Evolutionary conservation across 495 filamentous ascomycete genomes (phyloP).

Genomic region (Daldinia vernicosa): DNA sequence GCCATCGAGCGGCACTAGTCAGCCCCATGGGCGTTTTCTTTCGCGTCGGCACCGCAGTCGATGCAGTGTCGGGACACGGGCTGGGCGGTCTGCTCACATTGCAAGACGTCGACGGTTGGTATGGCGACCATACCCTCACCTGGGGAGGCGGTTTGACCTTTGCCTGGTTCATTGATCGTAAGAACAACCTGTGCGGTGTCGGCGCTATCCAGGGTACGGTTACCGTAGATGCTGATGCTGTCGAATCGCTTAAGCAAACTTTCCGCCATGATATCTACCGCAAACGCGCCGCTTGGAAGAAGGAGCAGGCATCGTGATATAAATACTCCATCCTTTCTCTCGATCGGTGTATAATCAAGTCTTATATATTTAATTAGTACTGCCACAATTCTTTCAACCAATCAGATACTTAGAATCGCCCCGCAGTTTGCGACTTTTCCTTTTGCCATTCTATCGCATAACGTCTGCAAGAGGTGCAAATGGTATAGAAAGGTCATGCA

Average conservation of each 20-base stretch:
- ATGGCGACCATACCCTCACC: neutral
- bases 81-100: neutral
- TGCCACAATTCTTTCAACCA: too few species aligned
- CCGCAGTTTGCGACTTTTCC: too few species aligned
- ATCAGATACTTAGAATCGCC: too few species aligned
- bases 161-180: neutral
- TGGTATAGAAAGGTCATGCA: too few species aligned
- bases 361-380: too few species aligned
- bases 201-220: neutral
- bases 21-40: neutral
- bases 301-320: neutral
- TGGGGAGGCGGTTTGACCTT: neutral
- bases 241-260: neutral
- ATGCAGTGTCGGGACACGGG: neutral
- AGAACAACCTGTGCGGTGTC: neutral
- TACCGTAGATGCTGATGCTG: neutral
- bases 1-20: neutral
- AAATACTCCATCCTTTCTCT: too few species aligned
- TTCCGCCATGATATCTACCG: neutral
- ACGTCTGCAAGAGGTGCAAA: too few species aligned
- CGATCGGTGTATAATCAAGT: neutral
- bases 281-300: neutral
- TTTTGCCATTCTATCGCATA: too few species aligned
- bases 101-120: neutral
- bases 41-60: neutral